A percentile compares a stretch with the other conserved stretches of the same genome.
Evolutionary conservation across 2,329 filamentous ascomycete genomes (phyloP).

Genomic region (Drechslerella coelobrocha): DNA sequence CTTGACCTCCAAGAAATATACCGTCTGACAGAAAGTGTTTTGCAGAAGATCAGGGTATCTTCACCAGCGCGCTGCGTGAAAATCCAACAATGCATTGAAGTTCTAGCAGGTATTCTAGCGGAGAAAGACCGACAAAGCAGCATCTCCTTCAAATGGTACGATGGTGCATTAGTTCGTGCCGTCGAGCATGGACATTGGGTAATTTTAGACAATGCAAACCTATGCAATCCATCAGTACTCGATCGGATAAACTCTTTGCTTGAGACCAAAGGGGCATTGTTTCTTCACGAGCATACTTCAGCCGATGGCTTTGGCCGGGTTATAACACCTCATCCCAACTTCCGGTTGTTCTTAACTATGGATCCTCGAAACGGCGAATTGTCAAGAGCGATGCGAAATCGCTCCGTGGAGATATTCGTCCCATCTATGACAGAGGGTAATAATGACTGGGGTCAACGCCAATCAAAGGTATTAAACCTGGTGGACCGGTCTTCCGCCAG

Average conservation of each 20-base stretch:
- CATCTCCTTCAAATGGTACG: conserved; percentile 93
- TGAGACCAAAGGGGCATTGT: conserved; percentile 84
- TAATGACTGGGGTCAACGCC: conserved; percentile 9
- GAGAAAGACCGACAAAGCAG: conserved; percentile 18
- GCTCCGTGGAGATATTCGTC: conserved; percentile 82
- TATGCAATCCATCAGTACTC: conserved; percentile 92
- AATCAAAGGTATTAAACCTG: conserved; percentile 29
- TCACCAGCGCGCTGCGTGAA: not conserved
- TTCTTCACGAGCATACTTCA: conserved; percentile 90
- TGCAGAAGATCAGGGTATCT: not conserved
- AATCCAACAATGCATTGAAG: conserved; percentile 14
- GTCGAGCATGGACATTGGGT: conserved; percentile 88
- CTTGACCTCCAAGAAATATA: conserved; percentile 2
- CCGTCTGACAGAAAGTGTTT: not conserved
- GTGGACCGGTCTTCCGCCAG: conserved; percentile 37
- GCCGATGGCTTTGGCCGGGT: conserved; percentile 80
- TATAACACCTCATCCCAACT: conserved; percentile 81
- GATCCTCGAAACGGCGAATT: conserved; percentile 91
- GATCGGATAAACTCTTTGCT: conserved; percentile 93
- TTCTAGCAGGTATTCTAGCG: conserved; percentile 2
- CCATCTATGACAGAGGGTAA: conserved; percentile 46
- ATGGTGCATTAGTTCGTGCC: conserved; percentile 88
- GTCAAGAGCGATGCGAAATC: conserved; percentile 94
- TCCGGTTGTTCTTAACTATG: conserved; percentile 91
- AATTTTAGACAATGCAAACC: conserved; percentile 93